Evolutionary conservation across 1,284 basidiomycete species (phyloP).

Genomic region (Sanghuangporus sanghuang): DNA sequence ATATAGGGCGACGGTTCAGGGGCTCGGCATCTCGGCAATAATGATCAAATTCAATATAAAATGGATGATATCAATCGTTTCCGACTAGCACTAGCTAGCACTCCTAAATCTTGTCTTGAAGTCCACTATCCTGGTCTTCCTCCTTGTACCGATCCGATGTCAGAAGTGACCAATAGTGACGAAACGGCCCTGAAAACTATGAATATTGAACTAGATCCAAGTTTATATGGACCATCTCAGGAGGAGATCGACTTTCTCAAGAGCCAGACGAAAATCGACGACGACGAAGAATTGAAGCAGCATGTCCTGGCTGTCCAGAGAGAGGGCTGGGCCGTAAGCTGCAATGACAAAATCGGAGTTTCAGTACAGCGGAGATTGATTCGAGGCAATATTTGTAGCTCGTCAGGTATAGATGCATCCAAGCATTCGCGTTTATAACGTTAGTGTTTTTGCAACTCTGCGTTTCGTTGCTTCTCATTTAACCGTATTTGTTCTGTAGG

Average conservation of each 20-base stretch:
- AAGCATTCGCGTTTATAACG: slow-evolving; percentile 12
- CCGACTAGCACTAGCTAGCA: too few relatives aligned
- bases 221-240: background rate
- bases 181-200: background rate
- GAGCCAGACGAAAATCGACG: slow-evolving; percentile 14
- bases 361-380: background rate
- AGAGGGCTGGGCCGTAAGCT: slow-evolving; percentile 13
- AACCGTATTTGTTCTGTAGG: background rate
- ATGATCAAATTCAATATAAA: too few relatives aligned
- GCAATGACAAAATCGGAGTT: background rate
- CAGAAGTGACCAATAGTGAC: background rate
- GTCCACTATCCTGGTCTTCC: too few relatives aligned
- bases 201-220: background rate
- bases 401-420: slow-evolving; percentile 17
- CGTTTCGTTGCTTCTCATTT: background rate
- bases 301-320: slow-evolving; percentile 16
- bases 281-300: slow-evolving; percentile 15
- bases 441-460: background rate
- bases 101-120: too few relatives aligned
- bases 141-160: background rate
- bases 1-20: background rate
- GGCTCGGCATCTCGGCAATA: background rate
- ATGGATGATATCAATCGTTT: too few relatives aligned
- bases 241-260: slow-evolving; percentile 18
- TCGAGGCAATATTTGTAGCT: slow-evolving; percentile 3